These are phyloP conservation scores for Talaromyces wortmannii DNA, from an alignment of 495 filamentous ascomycete species.

Conservation along the genomic window DNA sequence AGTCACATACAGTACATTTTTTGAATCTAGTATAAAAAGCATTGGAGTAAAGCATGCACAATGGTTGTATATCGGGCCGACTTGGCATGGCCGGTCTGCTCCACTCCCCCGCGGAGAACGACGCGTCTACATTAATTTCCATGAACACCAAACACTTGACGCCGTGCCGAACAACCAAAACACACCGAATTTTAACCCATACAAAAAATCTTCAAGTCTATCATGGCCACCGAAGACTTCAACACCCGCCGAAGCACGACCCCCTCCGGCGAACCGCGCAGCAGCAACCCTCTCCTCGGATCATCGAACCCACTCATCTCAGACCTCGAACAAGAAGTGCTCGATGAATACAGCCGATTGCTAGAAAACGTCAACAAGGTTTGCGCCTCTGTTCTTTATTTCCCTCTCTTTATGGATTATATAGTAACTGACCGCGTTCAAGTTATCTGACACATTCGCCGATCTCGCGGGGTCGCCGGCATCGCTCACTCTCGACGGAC, in stretches of 20 bases:
- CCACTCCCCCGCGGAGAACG: too few relatives aligned
- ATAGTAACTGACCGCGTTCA: neutral
- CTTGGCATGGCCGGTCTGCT: too few relatives aligned
- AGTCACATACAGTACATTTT: too few relatives aligned
- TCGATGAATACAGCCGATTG: constrained; percentile 86
- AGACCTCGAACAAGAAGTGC: constrained; percentile 84
- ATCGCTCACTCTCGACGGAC: constrained; percentile 52
- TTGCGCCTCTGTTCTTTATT: constrained; percentile 3
- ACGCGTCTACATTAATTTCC: too few relatives aligned
- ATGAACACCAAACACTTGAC: too few relatives aligned
- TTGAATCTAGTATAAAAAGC: too few relatives aligned
- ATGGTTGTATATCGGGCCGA: too few relatives aligned
- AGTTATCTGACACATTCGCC: constrained; percentile 35
- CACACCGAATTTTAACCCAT: too few relatives aligned
- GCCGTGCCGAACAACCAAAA: too few relatives aligned
- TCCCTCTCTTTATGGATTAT: neutral
- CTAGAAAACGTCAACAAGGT: constrained; percentile 90
- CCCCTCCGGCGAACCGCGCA: neutral
- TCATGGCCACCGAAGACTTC: neutral
- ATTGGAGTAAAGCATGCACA: too few relatives aligned
- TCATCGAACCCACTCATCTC: constrained; percentile 38
- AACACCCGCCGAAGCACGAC: constrained; percentile 1
- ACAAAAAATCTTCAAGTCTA: neutral
- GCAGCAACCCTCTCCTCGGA: constrained; percentile 33
- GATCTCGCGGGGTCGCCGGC: constrained; percentile 23